Conservation (phyloP, 139 green algal species). For the Asterochloris erici region DNA sequence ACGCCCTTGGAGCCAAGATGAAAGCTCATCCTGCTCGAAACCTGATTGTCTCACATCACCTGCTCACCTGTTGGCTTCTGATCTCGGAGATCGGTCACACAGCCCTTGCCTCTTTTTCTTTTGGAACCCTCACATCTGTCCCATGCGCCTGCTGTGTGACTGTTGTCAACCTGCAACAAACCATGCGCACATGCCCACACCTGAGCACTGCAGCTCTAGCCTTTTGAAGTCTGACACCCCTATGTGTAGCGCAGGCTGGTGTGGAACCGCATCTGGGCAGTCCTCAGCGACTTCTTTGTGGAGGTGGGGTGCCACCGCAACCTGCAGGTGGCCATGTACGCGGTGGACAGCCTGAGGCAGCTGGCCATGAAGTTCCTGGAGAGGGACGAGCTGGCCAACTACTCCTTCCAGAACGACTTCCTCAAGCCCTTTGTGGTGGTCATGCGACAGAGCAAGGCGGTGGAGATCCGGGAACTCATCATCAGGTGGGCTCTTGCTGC, state of each 20-base stretch:
- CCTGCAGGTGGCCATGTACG: slow-evolving; percentile 90
- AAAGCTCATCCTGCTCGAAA: no score
- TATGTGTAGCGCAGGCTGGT: slow-evolving; percentile 69
- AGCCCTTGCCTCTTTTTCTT: no score
- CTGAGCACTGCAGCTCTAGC: no score
- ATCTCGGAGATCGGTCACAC: no score
- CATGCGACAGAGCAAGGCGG: slow-evolving; percentile 77
- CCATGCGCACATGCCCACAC: no score
- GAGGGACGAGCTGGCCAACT: slow-evolving; percentile 97
- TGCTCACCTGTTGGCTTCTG: no score
- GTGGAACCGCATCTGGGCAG: slow-evolving; percentile 93
- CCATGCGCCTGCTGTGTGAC: not conserved
- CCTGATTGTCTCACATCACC: no score
- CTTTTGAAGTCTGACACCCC: not conserved
- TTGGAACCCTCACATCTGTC: not conserved
- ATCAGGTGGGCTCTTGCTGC: slow-evolving; percentile 70
- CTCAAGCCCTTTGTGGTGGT: slow-evolving; percentile 96
- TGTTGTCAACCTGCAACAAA: not conserved
- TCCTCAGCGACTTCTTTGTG: slow-evolving; percentile 94
- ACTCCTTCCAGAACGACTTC: slow-evolving; percentile 99
- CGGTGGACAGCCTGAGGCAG: slow-evolving; percentile 80
- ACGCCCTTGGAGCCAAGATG: no score
- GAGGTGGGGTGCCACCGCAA: slow-evolving; percentile 73
- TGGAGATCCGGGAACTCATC: slow-evolving; percentile 97
- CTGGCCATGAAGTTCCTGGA: slow-evolving; percentile 93